phyloP scores from a whole-genome alignment of 2,329 filamentous ascomycete genomes.

The Venturia oleaginea region DNA sequence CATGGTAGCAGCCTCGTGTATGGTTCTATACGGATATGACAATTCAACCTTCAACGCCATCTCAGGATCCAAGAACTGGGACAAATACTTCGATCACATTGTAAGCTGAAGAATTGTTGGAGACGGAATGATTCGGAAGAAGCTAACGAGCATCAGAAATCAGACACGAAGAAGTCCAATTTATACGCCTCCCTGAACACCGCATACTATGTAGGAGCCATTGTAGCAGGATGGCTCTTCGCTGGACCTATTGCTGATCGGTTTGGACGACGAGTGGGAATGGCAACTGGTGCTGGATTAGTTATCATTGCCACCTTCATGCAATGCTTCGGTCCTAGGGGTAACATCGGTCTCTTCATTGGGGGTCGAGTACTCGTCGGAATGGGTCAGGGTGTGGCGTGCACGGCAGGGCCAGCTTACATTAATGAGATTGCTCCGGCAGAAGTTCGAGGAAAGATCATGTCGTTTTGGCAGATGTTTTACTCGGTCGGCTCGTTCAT shows the following conservation, averaged over 20 bases:
- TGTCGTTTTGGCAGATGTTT: constrained; percentile 63
- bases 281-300: constrained; percentile 54
- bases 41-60: constrained; percentile 66
- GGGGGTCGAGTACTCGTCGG: constrained; percentile 60
- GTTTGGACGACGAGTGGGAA: constrained; percentile 54
- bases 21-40: constrained; percentile 69
- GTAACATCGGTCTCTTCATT: constrained; percentile 57
- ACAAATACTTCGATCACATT: constrained; percentile 50
- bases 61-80: constrained; percentile 59
- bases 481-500: constrained; percentile 58
- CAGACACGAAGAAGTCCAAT: constrained; percentile 25
- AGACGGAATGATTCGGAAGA: not conserved
- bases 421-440: constrained; percentile 59
- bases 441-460: constrained; percentile 56
- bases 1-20: constrained; percentile 61
- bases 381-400: constrained; percentile 59
- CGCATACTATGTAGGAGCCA: constrained; percentile 61
- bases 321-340: constrained; percentile 54
- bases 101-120: constrained; percentile 13
- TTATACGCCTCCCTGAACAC: constrained; percentile 54
- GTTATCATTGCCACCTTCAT: constrained; percentile 61
- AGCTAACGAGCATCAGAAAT: constrained; percentile 17
- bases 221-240: constrained; percentile 61
- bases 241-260: constrained; percentile 56
- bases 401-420: constrained; percentile 61